These are phyloP conservation scores for Candida germanica DNA, from an alignment of 805 yeast species.

Conservation along the genomic window DNA sequence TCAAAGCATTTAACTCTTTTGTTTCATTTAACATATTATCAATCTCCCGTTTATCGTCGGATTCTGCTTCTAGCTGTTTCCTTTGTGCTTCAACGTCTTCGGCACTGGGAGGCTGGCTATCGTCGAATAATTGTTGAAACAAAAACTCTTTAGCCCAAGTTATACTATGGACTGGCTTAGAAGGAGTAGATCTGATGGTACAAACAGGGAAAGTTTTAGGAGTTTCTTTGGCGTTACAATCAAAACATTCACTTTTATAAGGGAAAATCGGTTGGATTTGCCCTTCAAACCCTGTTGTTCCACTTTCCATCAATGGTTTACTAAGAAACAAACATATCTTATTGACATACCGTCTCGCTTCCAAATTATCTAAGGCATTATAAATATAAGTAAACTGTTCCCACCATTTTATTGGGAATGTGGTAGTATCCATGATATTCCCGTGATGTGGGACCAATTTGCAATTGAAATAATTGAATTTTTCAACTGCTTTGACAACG, in stretches of 20 bases:
- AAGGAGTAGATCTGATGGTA: constrained; percentile 94
- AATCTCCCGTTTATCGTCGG: constrained; percentile 62
- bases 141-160: constrained; percentile 96
- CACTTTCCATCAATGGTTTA: constrained; percentile 84
- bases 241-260: constrained; percentile 84
- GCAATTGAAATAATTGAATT: constrained; percentile 59
- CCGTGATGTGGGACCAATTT: constrained; percentile 78
- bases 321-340: constrained; percentile 69
- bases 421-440: constrained; percentile 73
- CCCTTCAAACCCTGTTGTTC: constrained; percentile 93
- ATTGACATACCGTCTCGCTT: constrained; percentile 89
- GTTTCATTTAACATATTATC: constrained; percentile 63
- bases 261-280: constrained; percentile 92
- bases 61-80: constrained; percentile 38
- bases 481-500: constrained; percentile 76
- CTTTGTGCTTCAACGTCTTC: constrained; percentile 20
- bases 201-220: constrained; percentile 95
- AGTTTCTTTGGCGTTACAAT: constrained; percentile 80
- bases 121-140: constrained; percentile 75
- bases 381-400: constrained; percentile 71
- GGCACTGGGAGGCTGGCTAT: constrained; percentile 27
- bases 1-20: constrained; percentile 52
- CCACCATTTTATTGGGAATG: constrained; percentile 74
- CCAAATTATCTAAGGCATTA: constrained; percentile 92
- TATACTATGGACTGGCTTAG: constrained; percentile 92